Evolutionary conservation across 2,329 filamentous ascomycete genomes (phyloP), one percentile per base, ranked within the genome.

Genomic region (Fusarium sp.): DNA sequence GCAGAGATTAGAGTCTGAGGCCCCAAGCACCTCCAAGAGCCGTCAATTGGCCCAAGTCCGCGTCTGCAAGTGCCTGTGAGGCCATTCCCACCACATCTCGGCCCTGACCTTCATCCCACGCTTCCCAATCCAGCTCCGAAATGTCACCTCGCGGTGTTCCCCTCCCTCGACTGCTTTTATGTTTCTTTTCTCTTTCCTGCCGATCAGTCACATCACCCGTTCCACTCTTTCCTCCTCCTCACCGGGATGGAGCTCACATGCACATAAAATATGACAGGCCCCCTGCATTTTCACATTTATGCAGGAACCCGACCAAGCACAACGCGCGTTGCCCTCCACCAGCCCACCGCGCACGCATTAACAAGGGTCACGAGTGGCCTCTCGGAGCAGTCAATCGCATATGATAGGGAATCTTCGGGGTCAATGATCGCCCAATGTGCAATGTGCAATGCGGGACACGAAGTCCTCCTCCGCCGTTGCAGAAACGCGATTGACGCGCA

Each of bases 241-340:
- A 48, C 54, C 60, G 52, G 43, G 46, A 67, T 57, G 50, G 44
- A 51, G 40, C 54, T 54, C 58, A 67, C 53, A 67, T 34, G 23
- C 52, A 60, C 47, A 52, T 18, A 52, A 27, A 39, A 54, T 60
- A 43, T 59, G 58, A 56, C 44, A 56, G 36, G 30, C 63, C 72
- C 65, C 70, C 70, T 74, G 70, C 70, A 54, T 61, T 54, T 61
- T 60, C 44, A 60, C 54, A 60, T 75, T 65, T 65, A 74, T 75
- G 73, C 73, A 74, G 73, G 73, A 74, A 74, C 73, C 71, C 72
- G 72, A 62, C 66, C 46, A 56, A 58, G 51, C 63, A 46, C 60
- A 66, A 48, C 59, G 41, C 34, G 46, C 46, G 50, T 51, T 36
- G 43, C 18, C 53, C 51, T 31, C 16, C 58, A 48, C 47, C 46